Base-by-base conservation (phyloP, 805 yeast genomes). In the Ogataea philodendri region DNA sequence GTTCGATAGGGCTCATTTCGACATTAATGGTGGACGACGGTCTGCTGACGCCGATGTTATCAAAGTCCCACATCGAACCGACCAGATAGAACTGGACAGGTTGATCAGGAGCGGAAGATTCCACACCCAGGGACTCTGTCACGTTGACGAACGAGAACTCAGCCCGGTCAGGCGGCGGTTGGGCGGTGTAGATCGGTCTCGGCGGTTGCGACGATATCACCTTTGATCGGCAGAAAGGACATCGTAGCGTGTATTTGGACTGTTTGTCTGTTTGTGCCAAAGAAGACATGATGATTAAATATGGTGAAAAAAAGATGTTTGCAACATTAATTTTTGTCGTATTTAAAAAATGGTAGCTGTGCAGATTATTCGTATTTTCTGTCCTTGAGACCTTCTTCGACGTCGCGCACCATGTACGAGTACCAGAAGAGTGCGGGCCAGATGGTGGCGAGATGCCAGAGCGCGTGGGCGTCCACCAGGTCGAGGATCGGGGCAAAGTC, bases 381-480 rank as follows among this genome's bases (percentile, higher is more conserved):
- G 32, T 48, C 52, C 34, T 54, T 57, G 32, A 58, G 39, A 2
- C 55, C 57, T 22, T 48, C 54, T 30, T 58, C 60, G 26, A 62
- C 73, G 38, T 75, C 81, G 20, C 55, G 52, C 4, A 68, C 55
- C 60, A 75, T 67, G 49, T 74, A 83, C 26, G 72, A 74, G 57
- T 83, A 89, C 76, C 95, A 76, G 42, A 74, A 72, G 39, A 75
- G 63, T 0, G 90, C 77, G 0, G 97, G 97, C 52, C 86, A 58
- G 2, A 89, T 78, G 0, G 98, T 93, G 14, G 85, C 75, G 17
- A 84, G 69, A 57, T 93, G 98, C 98, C 98, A 93, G 24, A 90
- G 52, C 0, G 96, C 78, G 60, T 93, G 98, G 0, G 96, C 95
- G 62, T 93, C 98, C 0, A 93, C 50, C 24, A 84, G 69, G 48